Conservation (phyloP, 805 yeast genomes). For the Metschnikowia amazonensis region DNA sequence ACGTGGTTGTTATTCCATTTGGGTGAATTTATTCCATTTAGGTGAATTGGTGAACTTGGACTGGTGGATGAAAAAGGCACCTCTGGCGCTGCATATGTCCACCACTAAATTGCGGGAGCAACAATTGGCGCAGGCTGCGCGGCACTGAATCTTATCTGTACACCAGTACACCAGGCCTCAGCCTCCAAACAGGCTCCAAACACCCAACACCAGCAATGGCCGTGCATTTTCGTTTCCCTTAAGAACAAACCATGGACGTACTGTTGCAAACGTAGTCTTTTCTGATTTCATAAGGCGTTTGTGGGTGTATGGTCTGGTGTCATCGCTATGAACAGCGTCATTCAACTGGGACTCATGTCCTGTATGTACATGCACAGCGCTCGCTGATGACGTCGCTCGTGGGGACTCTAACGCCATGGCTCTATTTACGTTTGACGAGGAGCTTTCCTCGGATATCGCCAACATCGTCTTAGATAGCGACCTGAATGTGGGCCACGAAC, state of each 20-base stretch:
- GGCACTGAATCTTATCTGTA: neutral
- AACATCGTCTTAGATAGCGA: conserved; percentile 7
- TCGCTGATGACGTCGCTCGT: neutral
- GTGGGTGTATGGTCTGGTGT: no score
- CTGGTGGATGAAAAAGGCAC: no score
- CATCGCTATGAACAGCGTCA: no score
- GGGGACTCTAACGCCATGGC: conserved; percentile 9
- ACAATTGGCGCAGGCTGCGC: neutral
- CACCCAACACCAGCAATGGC: no score
- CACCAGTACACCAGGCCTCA: neutral
- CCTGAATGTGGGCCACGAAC: neutral
- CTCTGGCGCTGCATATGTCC: no score
- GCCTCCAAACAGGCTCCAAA: no score
- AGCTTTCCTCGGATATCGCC: conserved; percentile 13
- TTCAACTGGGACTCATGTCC: neutral
- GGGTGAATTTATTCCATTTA: no score
- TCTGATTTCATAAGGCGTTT: neutral
- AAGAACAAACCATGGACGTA: no score
- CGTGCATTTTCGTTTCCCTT: no score
- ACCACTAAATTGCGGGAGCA: neutral
- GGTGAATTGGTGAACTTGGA: no score
- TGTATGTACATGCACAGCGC: conserved; percentile 1
- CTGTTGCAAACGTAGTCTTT: no score
- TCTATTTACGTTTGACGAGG: conserved; percentile 18
- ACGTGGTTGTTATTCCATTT: no score